Percentiles rank a stretch among this genome's conserved stretches.
These are phyloP conservation scores for Rhizodiscina lignyota DNA, from an alignment of 495 filamentous ascomycete species.

Conservation along the genomic window DNA sequence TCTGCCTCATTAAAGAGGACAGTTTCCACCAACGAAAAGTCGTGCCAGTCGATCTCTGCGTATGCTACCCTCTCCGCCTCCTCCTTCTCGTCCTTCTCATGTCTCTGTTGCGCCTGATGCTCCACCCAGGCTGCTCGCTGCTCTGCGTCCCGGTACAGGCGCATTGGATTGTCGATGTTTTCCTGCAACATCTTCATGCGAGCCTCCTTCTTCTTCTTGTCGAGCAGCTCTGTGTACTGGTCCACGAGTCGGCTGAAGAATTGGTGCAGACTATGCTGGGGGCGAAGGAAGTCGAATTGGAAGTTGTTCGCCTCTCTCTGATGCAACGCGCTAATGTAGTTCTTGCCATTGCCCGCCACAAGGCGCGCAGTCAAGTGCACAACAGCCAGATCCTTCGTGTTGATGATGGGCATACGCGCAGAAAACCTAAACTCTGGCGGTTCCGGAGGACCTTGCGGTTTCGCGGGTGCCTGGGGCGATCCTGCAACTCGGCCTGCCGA, in stretches of 20 bases:
- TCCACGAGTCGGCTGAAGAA: constrained; percentile 86
- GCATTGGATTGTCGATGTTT: constrained; percentile 65
- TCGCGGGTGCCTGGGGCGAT: constrained; percentile 37
- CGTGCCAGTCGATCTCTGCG: constrained; percentile 92
- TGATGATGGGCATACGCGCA: constrained; percentile 94
- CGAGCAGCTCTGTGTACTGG: constrained; percentile 77
- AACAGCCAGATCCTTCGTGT: constrained; percentile 86
- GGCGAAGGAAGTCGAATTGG: constrained; percentile 93
- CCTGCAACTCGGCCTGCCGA: constrained; percentile 53
- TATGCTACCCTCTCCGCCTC: constrained; percentile 74
- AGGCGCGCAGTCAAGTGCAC: constrained; percentile 79
- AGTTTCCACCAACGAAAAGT: constrained; percentile 91
- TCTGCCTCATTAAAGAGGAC: constrained; percentile 85
- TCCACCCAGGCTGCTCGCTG: constrained; percentile 76
- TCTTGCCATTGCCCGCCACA: constrained; percentile 78
- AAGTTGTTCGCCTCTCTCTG: constrained; percentile 82
- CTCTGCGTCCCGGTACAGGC: constrained; percentile 63
- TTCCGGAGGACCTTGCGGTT: constrained; percentile 66
- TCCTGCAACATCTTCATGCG: constrained; percentile 56
- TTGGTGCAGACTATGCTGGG: constrained; percentile 87
- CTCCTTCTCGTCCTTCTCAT: constrained; percentile 73
- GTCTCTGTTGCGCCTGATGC: constrained; percentile 70
- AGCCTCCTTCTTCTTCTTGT: constrained; percentile 48
- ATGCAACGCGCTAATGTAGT: constrained; percentile 73
- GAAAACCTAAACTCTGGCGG: constrained; percentile 90